Percentiles rank a stretch among this genome's conserved stretches.
Conservation (phyloP, 352 stramenopile genomes). For the Globisporangium radiosum region DNA sequence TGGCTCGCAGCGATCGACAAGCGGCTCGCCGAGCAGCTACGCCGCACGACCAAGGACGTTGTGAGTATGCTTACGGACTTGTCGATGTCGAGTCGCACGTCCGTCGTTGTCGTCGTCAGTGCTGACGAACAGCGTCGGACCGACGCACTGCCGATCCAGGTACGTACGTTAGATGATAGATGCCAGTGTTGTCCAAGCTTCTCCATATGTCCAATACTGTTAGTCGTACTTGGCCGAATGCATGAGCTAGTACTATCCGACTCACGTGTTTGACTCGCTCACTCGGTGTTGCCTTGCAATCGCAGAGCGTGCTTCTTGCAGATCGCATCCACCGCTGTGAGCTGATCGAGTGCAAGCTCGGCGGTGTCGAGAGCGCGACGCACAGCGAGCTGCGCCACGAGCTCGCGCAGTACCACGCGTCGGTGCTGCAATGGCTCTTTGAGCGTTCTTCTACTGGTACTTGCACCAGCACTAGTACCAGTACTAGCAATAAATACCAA, state of each 20-base stretch:
- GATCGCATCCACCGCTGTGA: conserved; percentile 38
- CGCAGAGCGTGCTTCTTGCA: conserved; percentile 36
- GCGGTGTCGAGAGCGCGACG: neutral
- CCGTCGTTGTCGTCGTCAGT: neutral
- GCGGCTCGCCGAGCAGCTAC: conserved; percentile 47
- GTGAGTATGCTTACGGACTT: conserved; percentile 2
- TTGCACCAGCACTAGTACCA: neutral
- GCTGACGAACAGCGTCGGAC: neutral
- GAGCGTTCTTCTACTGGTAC: neutral
- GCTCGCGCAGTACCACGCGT: neutral
- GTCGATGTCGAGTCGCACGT: neutral
- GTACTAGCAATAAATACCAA: neutral
- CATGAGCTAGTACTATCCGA: too few relatives aligned
- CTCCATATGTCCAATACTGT: too few relatives aligned
- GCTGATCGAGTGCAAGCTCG: conserved; percentile 24
- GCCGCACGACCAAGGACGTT: conserved; percentile 40
- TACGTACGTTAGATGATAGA: conserved; percentile 1
- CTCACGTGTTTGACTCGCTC: neutral
- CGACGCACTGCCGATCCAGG: conserved; percentile 23
- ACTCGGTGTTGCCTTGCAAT: neutral
- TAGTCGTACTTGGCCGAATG: too few relatives aligned
- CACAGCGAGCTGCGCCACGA: conserved; percentile 3
- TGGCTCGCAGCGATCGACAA: conserved; percentile 60
- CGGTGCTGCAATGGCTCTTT: conserved; percentile 3
- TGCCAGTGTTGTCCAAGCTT: too few relatives aligned